Conservation (phyloP, 768 basidiomycete species). For the Crepidotus variabilis region DNA sequence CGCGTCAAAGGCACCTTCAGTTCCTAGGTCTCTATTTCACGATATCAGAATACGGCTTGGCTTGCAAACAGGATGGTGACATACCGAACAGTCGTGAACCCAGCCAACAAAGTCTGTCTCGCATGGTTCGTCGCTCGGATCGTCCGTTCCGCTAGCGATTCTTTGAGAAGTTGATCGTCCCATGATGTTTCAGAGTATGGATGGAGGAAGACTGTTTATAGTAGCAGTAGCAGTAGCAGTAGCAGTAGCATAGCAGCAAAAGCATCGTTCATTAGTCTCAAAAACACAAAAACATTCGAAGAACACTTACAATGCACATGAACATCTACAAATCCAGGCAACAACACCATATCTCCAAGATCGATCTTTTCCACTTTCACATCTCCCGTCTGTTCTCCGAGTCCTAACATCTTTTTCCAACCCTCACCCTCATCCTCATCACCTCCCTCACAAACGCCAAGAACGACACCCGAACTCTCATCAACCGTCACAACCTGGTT, state of each 20-base stretch:
- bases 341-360: conserved; percentile 5
- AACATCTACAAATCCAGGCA: conserved; percentile 16
- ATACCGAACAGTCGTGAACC: conserved; percentile 61
- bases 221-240: too few species aligned
- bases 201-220: conserved; percentile 50
- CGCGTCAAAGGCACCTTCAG: conserved; percentile 62
- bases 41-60: conserved; percentile 1
- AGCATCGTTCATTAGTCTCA: too few species aligned
- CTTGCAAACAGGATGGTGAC: conserved; percentile 6
- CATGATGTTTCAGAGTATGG: conserved; percentile 58
- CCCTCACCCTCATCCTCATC: too few species aligned
- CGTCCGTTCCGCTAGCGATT: conserved; percentile 54
- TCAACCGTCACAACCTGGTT: conserved; percentile 48
- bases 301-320: conserved; percentile 22
- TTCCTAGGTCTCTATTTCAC: conserved; percentile 53
- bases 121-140: conserved; percentile 61
- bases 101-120: conserved; percentile 51
- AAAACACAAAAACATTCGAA: too few species aligned
- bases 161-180: conserved; percentile 59
- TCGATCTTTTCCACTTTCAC: conserved; percentile 13
- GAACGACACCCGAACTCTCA: conserved; percentile 41
- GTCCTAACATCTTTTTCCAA: too few species aligned
- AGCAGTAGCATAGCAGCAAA: too few species aligned
- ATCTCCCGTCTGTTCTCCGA: too few species aligned
- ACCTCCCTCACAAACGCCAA: conserved; percentile 27